Base-by-base conservation (phyloP, 2,329 filamentous ascomycete genomes). In the Seiridium unicorne region DNA sequence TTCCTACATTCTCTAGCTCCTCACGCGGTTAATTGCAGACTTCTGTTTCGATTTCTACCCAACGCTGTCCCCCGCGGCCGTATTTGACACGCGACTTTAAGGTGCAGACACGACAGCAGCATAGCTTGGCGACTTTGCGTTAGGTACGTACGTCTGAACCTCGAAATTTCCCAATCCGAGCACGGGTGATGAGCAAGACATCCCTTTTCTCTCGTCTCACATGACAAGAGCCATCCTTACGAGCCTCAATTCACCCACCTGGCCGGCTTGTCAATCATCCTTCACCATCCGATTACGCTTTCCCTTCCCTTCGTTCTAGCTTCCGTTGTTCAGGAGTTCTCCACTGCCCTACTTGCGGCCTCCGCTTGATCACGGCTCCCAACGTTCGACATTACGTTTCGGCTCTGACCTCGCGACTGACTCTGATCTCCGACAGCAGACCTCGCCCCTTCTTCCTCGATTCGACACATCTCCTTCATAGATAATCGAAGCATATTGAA, bases 81-180 rank as follows among this genome's bases (percentile, higher is more conserved):
- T 68, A 67, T 64, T 69, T 68, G 68, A 74, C 69, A 75, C 75
- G 74, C 74, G 74, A 74, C 70, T 65, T 58, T 53, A 63, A 67
- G 57, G 60, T 51, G 63, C 65, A 48, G 71, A 69, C 69, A 57
- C 51, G 51, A 38, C 51, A 55, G 51, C 36, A 42, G 36, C 38
- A 35, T 48, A 35, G 53, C 44, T 46, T 26, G 9, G 46, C 51
- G 51, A n/a, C 40, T 55, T 54, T 44, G 13, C 38, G n/a, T 31
- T 51, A 9, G 51, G 58, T 58, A 42, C 68, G 59, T 65, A 18
- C n/a, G 9, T 31, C 49, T 36, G 26, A 36, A 11, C 63, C 63
- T 66, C 60, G 60, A 58, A 56, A 60, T 64, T 54, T 61, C 58
- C 18, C 55, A 18, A 35, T 13, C 26, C 55, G 35, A 35, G 31